These are phyloP conservation scores for Oxyria digyna DNA, from an alignment of 148 eudicot species.

Conservation along the genomic window DNA sequence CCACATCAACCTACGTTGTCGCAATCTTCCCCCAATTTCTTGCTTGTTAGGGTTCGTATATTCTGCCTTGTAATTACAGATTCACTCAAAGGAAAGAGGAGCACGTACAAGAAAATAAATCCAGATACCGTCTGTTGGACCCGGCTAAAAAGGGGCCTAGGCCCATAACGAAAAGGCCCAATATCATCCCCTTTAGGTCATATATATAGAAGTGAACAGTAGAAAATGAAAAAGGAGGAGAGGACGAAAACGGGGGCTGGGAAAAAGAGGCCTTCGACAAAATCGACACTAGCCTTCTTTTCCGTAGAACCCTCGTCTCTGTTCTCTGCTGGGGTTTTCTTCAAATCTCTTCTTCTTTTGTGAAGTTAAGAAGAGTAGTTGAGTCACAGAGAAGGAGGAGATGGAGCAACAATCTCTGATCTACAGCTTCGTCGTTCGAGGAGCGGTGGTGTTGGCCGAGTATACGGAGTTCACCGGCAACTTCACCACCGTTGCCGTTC, in stretches of 20 bases:
- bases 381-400: neutral
- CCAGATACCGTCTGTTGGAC: slow-evolving; percentile 78
- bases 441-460: slow-evolving; percentile 33
- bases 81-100: neutral
- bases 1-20: neutral
- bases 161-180: too few relatives aligned
- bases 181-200: too few relatives aligned
- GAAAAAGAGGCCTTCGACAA: neutral
- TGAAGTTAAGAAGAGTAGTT: neutral
- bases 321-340: neutral
- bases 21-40: neutral
- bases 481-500: slow-evolving; percentile 31
- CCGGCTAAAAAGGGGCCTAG: too few relatives aligned
- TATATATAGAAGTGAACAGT: too few relatives aligned
- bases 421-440: slow-evolving; percentile 38
- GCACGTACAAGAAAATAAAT: slow-evolving; percentile 49
- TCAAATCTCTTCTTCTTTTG: neutral
- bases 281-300: neutral
- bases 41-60: neutral
- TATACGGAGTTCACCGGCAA: slow-evolving; percentile 45
- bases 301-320: neutral
- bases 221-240: too few relatives aligned
- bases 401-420: slow-evolving; percentile 43
- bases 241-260: too few relatives aligned
- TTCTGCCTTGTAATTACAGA: neutral